Conservation (phyloP, 1,284 basidiomycete genomes). For the Tetrapyrgos nigripes region DNA sequence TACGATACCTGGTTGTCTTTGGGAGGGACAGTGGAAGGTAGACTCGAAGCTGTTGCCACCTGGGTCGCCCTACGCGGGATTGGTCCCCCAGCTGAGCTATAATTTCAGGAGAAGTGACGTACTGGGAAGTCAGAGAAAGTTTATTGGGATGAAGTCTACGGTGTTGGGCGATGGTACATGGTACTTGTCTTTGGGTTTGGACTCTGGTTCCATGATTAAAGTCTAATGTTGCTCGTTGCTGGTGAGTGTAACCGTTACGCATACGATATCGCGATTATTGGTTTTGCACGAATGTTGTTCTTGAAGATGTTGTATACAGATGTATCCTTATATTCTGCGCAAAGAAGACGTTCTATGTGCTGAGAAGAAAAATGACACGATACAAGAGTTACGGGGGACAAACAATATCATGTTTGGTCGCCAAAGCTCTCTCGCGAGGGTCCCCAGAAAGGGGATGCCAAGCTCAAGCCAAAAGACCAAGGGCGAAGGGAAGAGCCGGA, state of each 20-base stretch:
- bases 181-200: not conserved
- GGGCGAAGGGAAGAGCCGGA: constrained; percentile 29
- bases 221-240: not conserved
- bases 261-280: no score
- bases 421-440: constrained; percentile 10
- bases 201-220: not conserved
- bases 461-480: constrained; percentile 12
- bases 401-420: constrained; percentile 5
- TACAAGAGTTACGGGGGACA: not conserved
- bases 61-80: not conserved
- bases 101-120: not conserved
- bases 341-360: no score
- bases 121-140: not conserved
- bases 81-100: not conserved
- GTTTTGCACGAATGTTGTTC: no score
- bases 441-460: constrained; percentile 9
- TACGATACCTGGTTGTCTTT: not conserved
- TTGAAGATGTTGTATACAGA: no score
- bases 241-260: no score
- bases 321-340: no score
- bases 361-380: no score
- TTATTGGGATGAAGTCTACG: not conserved
- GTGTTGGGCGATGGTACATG: not conserved
- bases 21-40: not conserved
- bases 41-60: not conserved